These are phyloP conservation scores for Oryza longistaminata DNA, from an alignment of 176 grass and related monocot genomes.

Conservation along the genomic window DNA sequence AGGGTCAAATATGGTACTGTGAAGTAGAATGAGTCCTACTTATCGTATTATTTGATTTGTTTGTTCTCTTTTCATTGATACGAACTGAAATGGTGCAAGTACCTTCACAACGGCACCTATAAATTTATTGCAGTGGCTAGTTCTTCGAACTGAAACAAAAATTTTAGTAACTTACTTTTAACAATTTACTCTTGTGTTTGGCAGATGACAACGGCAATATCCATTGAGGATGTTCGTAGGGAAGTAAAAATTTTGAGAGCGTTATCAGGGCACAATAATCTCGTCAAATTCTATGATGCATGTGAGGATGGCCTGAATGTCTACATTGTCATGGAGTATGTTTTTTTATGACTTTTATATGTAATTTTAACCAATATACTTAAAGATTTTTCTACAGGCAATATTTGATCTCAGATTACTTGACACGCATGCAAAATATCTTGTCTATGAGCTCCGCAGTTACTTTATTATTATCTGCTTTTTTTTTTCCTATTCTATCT, in stretches of 20 bases:
- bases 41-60: not conserved
- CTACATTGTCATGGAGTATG: conserved; percentile 99
- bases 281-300: conserved; percentile 99
- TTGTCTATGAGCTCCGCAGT: not conserved
- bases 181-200: conserved; percentile 29
- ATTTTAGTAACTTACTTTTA: not conserved
- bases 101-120: conserved; percentile 16
- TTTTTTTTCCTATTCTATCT: conserved; percentile 16
- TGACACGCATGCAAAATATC: not conserved
- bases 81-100: not conserved
- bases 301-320: conserved; percentile 99
- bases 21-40: not conserved
- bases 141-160: not conserved
- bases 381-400: conserved; percentile 24
- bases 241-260: conserved; percentile 99
- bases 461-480: not conserved
- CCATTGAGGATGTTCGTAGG: conserved; percentile 97
- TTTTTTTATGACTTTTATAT: conserved; percentile 48
- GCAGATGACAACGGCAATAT: conserved; percentile 99
- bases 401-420: not conserved
- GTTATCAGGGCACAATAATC: conserved; percentile 91
- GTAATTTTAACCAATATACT: conserved; percentile 21
- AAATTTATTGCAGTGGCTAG: not conserved
- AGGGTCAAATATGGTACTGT: not conserved
- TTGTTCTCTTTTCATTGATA: not conserved